These are phyloP conservation scores for Raddia distichophylla DNA, from an alignment of 176 grass and related monocot genomes.

Conservation along the genomic window DNA sequence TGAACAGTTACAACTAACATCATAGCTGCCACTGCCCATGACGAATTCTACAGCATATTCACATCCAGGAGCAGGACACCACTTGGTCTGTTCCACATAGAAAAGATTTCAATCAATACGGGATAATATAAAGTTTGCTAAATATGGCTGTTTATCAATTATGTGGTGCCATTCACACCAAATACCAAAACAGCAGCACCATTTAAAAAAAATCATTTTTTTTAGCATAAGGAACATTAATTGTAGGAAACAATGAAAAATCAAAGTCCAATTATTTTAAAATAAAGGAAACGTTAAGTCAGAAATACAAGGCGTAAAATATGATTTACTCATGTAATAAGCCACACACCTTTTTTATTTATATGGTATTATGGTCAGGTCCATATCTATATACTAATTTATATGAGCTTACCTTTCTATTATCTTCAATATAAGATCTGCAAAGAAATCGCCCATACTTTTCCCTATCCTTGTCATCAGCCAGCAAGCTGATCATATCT, in stretches of 20 bases:
- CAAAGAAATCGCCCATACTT: constrained; percentile 88
- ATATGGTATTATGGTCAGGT: not conserved
- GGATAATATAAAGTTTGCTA: constrained; percentile 15
- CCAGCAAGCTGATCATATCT: constrained; percentile 76
- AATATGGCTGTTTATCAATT: constrained; percentile 23
- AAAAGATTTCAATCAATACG: constrained; percentile 39
- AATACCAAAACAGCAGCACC: constrained; percentile 18
- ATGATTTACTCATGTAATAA: not conserved
- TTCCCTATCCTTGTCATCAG: constrained; percentile 73
- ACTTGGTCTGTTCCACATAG: constrained; percentile 82
- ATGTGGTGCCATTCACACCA: not conserved
- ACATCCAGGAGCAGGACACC: constrained; percentile 99
- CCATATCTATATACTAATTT: not conserved
- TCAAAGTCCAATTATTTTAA: not conserved
- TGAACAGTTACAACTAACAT: constrained; percentile 91
- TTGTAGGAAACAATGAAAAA: not conserved
- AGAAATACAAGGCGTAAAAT: not conserved
- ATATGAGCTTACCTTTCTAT: constrained; percentile 74
- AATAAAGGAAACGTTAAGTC: not conserved
- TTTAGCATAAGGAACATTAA: not conserved
- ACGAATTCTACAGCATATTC: constrained; percentile 96
- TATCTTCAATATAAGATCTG: constrained; percentile 99
- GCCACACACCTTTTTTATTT: constrained; percentile 6
- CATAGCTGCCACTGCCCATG: constrained; percentile 91
- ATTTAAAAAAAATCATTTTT: not conserved